phyloP scores from a whole-genome alignment of 495 filamentous ascomycete genomes.

The Xylaria curta region DNA sequence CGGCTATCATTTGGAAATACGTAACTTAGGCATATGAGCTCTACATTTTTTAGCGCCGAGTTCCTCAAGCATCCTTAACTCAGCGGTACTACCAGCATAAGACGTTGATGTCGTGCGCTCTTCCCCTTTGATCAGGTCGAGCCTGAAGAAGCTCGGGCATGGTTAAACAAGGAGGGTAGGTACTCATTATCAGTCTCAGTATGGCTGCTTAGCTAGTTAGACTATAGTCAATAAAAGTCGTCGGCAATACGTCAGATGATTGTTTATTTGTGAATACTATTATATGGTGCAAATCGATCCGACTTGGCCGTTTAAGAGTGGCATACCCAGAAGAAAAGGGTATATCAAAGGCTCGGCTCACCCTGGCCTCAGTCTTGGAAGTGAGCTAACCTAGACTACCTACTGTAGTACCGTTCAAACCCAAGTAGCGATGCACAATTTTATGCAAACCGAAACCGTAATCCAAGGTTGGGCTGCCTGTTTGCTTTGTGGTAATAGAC shows the following conservation, averaged over 20 bases:
- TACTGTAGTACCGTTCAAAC: too few species aligned
- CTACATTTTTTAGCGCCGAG: background rate
- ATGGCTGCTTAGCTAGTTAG: background rate
- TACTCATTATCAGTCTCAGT: background rate
- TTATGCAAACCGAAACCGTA: too few species aligned
- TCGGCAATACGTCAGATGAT: background rate
- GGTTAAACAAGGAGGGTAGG: background rate
- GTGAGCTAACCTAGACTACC: too few species aligned
- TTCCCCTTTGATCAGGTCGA: background rate
- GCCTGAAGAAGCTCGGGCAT: background rate
- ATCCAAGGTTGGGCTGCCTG: too few species aligned
- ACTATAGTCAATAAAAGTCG: background rate
- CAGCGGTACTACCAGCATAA: background rate
- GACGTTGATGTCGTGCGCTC: background rate
- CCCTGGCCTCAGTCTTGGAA: too few species aligned
- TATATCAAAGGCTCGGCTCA: too few species aligned
- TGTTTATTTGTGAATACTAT: background rate
- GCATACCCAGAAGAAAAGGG: too few species aligned
- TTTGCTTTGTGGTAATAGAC: too few species aligned
- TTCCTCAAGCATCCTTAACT: conserved; percentile 1
- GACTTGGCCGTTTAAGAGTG: too few species aligned
- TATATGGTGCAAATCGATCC: background rate
- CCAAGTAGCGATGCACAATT: too few species aligned
- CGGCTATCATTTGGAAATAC: background rate
- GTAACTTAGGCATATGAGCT: background rate